Evolutionary conservation across 2,329 filamentous ascomycete species (phyloP), one percentile per base, ranked within the genome.

Genomic region (Leptographium radiaticola): DNA sequence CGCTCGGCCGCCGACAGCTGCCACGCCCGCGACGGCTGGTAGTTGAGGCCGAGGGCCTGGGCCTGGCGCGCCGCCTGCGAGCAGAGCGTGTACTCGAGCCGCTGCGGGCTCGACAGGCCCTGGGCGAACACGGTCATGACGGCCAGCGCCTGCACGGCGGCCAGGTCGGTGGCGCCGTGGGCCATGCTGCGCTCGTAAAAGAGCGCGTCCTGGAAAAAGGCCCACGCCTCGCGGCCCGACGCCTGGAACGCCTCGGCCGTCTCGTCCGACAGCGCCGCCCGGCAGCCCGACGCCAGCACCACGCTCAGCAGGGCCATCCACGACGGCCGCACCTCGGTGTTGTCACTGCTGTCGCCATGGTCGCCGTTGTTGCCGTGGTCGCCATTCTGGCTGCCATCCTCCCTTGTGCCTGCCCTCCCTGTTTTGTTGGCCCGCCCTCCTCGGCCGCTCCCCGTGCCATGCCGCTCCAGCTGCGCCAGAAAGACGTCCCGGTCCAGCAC

Each of bases 21-120:
- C 52, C 52, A 53, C 9, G 40, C 52, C 10, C 15, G 31, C 31
- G 48, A 33, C 20, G 53, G 53, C 43, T 46, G 36, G 20, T 40
- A 40, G 39, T 54, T 39, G 34, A 54, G 53, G 4, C 48, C 53
- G 33, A 54, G 34, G n/a, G 42, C 49, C 53, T 54, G 53, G 15
- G 53, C 53, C 30, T 47, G 49, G 34, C 53, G 53, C 25, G 43
- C 53, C 2, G 53, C 53, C 43, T 45, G 44, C 15, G 53, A 54
- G 42, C 48, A 54, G 15, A 54, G 53, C 36, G 53, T 54, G 43
- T 54, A 54, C 39, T 54, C 53, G n/a, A 54, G 53, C 31, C 49
- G 48, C 36, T 54, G 53, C 11, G 53, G 53, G 18, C 53, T 54
- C 13, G 53, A 54, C 30, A 54, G 43, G 4, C 53, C 53, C 38